These are phyloP conservation scores for Eucalyptus globulus DNA, from an alignment of 345 rosid genomes.

Conservation along the genomic window DNA sequence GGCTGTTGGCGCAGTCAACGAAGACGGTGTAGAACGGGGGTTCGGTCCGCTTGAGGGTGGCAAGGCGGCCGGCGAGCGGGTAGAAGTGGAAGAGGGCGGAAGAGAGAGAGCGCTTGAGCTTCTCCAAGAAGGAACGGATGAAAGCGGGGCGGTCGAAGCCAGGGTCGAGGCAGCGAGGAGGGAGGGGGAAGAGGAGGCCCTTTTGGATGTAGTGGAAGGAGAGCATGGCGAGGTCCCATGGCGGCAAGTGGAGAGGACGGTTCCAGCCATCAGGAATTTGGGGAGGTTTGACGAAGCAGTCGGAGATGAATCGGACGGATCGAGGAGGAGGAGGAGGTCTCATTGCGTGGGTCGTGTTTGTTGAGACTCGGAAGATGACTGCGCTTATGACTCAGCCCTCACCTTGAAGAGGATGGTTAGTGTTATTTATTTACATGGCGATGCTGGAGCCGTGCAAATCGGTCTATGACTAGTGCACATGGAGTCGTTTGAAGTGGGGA, in stretches of 20 bases:
- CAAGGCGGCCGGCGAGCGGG: constrained; percentile 67
- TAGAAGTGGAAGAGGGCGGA: constrained; percentile 53
- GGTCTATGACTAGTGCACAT: not conserved
- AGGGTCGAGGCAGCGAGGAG: constrained; percentile 1
- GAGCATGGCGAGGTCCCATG: constrained; percentile 74
- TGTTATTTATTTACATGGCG: not conserved
- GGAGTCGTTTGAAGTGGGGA: not conserved
- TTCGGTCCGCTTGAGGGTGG: not conserved
- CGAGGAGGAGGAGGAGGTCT: not conserved
- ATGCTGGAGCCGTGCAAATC: not conserved
- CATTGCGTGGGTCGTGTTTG: not conserved
- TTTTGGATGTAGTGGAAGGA: constrained; percentile 55
- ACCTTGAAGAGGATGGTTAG: not conserved
- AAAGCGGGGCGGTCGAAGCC: not conserved
- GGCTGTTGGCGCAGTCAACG: constrained; percentile 39
- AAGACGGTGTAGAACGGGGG: constrained; percentile 27
- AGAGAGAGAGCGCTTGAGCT: constrained; percentile 41
- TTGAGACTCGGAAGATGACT: not conserved
- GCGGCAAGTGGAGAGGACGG: constrained; percentile 33
- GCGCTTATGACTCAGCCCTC: not conserved
- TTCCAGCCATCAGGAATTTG: constrained; percentile 3
- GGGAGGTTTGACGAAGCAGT: constrained; percentile 47
- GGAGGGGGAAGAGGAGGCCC: constrained; percentile 52
- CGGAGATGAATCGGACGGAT: constrained; percentile 20
- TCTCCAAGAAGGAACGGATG: constrained; percentile 17